phyloP scores from a whole-genome alignment of 2,329 filamentous ascomycete genomes.

The Trichoderma citrinoviride region DNA sequence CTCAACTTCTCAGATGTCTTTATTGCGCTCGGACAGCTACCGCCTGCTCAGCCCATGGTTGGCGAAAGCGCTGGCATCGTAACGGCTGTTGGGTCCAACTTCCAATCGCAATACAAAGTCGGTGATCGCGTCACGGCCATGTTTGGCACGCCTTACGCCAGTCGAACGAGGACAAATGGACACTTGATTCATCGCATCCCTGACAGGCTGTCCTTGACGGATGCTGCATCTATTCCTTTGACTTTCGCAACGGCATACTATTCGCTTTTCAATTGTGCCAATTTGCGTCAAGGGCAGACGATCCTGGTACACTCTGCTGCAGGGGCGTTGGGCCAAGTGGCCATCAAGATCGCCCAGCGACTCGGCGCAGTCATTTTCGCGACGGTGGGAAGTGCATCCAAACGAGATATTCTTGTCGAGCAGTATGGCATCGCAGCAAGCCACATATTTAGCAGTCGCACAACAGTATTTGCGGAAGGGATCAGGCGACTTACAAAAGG shows the following conservation, averaged over 20 bases:
- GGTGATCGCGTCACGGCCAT: conserved; percentile 22
- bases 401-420: not conserved
- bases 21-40: conserved; percentile 36
- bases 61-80: conserved; percentile 37
- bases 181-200: not conserved
- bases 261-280: conserved; percentile 26
- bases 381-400: not conserved
- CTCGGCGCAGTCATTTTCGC: not conserved
- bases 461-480: not conserved
- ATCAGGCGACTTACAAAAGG: not conserved
- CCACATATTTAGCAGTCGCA: conserved; percentile 13
- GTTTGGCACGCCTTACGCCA: conserved; percentile 8
- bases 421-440: not conserved
- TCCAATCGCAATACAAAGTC: conserved; percentile 25
- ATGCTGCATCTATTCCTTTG: conserved; percentile 13
- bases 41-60: conserved; percentile 31
- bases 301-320: conserved; percentile 30
- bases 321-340: conserved; percentile 35
- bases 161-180: conserved; percentile 1
- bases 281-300: conserved; percentile 24
- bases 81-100: conserved; percentile 31
- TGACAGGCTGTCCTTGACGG: not conserved
- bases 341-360: conserved; percentile 35
- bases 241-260: conserved; percentile 25
- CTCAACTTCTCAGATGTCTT: conserved; percentile 40